Percentiles rank a stretch among this genome's conserved stretches.
Conservation (phyloP, 225 moss, liverwort and hornwort species). For the Sphagnum tenellum region DNA sequence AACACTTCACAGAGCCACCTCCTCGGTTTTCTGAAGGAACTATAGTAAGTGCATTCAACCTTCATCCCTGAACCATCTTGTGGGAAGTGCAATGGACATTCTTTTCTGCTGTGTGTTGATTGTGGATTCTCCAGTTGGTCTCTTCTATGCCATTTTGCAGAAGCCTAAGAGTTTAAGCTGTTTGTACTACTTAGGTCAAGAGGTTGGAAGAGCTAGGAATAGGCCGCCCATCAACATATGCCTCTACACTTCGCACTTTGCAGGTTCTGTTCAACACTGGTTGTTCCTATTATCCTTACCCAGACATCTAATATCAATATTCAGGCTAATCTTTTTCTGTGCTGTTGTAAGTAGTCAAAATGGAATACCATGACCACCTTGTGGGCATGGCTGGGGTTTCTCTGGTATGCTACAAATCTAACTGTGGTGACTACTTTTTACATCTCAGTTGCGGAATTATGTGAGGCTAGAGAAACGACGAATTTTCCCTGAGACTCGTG, state of each 20-base stretch:
- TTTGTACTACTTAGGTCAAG: constrained; percentile 41
- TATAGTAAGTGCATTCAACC: constrained; percentile 45
- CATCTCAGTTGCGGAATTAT: constrained; percentile 74
- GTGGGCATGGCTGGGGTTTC: no score
- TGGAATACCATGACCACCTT: no score
- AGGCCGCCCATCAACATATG: constrained; percentile 96
- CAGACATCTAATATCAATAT: no score
- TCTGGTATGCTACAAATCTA: no score
- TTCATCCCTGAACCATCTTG: neutral
- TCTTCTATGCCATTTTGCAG: neutral
- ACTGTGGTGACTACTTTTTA: neutral
- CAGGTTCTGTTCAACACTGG: constrained; percentile 28
- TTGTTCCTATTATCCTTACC: no score
- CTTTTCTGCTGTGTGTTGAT: neutral
- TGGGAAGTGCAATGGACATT: neutral
- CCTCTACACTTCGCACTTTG: constrained; percentile 83
- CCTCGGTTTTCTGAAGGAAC: constrained; percentile 90
- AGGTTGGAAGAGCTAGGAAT: constrained; percentile 90
- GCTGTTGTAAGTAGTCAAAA: no score
- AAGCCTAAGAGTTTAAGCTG: constrained; percentile 4
- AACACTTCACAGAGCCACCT: constrained; percentile 81
- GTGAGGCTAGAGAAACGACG: constrained; percentile 78
- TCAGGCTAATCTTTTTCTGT: no score
- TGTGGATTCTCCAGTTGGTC: neutral
- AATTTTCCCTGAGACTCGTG: constrained; percentile 76